Base-by-base conservation (phyloP, 2,329 filamentous ascomycete genomes). In the Fusarium camptoceras region DNA sequence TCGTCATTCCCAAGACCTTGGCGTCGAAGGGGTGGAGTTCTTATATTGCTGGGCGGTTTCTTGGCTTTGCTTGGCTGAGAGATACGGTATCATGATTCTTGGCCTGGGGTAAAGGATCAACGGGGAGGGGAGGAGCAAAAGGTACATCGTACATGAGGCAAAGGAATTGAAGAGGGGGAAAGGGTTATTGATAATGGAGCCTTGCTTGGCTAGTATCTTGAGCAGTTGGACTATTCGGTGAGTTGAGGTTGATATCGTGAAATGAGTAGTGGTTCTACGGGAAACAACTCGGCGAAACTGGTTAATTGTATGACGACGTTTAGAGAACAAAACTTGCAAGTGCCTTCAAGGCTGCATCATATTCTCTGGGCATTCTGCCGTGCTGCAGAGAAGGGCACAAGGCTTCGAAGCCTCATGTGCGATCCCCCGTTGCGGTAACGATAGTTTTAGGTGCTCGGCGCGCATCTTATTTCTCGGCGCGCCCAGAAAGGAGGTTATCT, bases 1-100 rank as follows among this genome's bases (percentile, higher is more conserved):
- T 72, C 71, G 66, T 66, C 68, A 72, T 69, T 54, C 30, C 64
- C 69, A 75, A 75, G 70, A 64, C 51, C 73, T 75, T 75, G 73
- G 73, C 73, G 49, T 22, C 20, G 62, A 54, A 49, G 49, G 34
- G 27, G 44, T 63, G 49, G 49, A 58, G 28, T 63, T 54, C 48
- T 66, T 59, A 31, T 18, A 51, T 12, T 25, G 50, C 62, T 70
- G 46, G 67, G 67, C 62, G 41, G 31, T 64, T 31, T 31, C 67
- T 70, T 55, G 63, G 67, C 43, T 64, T 55, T 47, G n/a, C 66
- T 47, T 55, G 49, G 43, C 42, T 22, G 54, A 22, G 42, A 31
- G 42, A 43, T 15, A 41, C 28, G 22, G 58, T 55, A 64, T 64
- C 53, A 55, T 58, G 30, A 28, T 62, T 44, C 61, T 59, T 50